Evolutionary conservation across 257 asterid genomes (phyloP).

Genomic region (Jacaranda copaia): DNA sequence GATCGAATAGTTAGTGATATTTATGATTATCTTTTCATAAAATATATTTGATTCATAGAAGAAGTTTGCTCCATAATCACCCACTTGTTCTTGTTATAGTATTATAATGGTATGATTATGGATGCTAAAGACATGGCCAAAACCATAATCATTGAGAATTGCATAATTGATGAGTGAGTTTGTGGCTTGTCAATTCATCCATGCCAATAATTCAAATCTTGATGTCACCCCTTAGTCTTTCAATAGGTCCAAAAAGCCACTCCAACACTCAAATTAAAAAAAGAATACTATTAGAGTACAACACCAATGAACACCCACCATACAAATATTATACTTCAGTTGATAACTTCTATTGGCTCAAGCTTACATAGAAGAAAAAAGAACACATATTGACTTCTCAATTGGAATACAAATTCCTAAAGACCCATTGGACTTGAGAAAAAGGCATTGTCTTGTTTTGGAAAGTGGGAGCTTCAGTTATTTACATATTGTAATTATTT

Average conservation of each 20-base stretch:
- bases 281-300: not conserved
- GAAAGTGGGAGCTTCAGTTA: not conserved
- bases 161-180: constrained; percentile 43
- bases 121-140: constrained; percentile 4
- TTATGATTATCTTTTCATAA: no score
- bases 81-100: no score
- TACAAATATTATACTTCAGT: not conserved
- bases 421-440: constrained; percentile 30
- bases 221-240: constrained; percentile 41
- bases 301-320: constrained; percentile 30
- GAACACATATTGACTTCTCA: constrained; percentile 7
- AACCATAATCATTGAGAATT: constrained; percentile 12
- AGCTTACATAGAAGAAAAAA: not conserved
- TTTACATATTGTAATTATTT: not conserved
- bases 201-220: constrained; percentile 41
- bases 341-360: constrained; percentile 13
- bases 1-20: no score
- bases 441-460: constrained; percentile 20
- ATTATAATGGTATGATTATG: not conserved
- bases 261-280: constrained; percentile 25
- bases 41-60: not conserved
- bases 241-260: constrained; percentile 42
- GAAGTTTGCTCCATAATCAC: no score
- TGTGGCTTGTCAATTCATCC: constrained; percentile 36
- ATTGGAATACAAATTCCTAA: constrained; percentile 21